A percentile compares a stretch with the other conserved stretches of the same genome.
phyloP scores from a whole-genome alignment of 1,284 basidiomycete species.

The Trichosporon sp. region DNA sequence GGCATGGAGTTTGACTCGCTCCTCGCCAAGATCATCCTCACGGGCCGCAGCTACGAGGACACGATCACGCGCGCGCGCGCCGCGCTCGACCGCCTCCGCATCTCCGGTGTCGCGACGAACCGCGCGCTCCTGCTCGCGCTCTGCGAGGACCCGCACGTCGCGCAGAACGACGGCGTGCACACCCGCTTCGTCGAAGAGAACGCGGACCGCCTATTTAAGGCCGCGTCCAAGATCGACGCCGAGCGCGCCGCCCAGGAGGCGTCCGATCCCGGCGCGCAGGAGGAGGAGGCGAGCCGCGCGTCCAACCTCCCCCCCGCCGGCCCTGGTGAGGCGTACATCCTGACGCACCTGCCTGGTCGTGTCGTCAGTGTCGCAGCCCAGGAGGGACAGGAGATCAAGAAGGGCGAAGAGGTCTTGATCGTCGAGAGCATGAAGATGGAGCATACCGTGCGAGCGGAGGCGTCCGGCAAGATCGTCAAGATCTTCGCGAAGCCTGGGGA shows the following conservation, averaged over 20 bases:
- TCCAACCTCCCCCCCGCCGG: slow-evolving; percentile 13
- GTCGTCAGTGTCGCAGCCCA: slow-evolving; percentile 12
- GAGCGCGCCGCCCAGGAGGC: background rate
- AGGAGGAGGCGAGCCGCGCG: background rate
- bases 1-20: slow-evolving; percentile 21
- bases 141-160: slow-evolving; percentile 12
- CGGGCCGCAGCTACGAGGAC: slow-evolving; percentile 8
- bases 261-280: background rate
- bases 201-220: slow-evolving; percentile 4
- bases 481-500: slow-evolving; percentile 11
- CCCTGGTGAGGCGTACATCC: slow-evolving; percentile 17
- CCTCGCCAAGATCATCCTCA: slow-evolving; percentile 20
- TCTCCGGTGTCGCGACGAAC: slow-evolving; percentile 18
- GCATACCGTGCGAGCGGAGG: slow-evolving; percentile 16
- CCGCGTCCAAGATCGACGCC: slow-evolving; percentile 11
- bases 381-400: slow-evolving; percentile 7
- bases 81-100: slow-evolving; percentile 15
- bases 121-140: slow-evolving; percentile 19
- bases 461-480: slow-evolving; percentile 12
- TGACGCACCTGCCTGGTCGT: slow-evolving; percentile 19
- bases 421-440: slow-evolving; percentile 26
- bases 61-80: slow-evolving; percentile 10
- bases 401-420: slow-evolving; percentile 16
- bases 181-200: slow-evolving; percentile 20
- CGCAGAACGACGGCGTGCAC: slow-evolving; percentile 10